phyloP scores from a whole-genome alignment of 495 filamentous ascomycete genomes.

The Halenospora varia region DNA sequence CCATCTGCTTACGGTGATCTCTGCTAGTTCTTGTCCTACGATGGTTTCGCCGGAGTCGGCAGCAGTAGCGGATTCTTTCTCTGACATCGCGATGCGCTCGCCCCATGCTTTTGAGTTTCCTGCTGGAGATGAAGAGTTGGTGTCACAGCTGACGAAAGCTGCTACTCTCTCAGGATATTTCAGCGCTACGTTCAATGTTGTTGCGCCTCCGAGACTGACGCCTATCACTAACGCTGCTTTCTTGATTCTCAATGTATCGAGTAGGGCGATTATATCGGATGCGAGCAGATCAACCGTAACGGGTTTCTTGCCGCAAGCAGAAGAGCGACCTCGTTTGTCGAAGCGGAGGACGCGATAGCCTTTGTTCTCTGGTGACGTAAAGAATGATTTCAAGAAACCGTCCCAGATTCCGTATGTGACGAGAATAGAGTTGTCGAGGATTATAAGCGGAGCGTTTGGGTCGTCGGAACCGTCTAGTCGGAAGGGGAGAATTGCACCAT shows the following conservation, averaged over 20 bases:
- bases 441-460: conserved; percentile 61
- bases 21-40: conserved; percentile 56
- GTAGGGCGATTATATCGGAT: conserved; percentile 55
- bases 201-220: conserved; percentile 75
- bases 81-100: conserved; percentile 66
- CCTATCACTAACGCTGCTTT: conserved; percentile 61
- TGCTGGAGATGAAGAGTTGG: conserved; percentile 60
- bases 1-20: conserved; percentile 68
- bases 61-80: conserved; percentile 45
- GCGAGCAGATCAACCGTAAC: conserved; percentile 63
- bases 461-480: conserved; percentile 68
- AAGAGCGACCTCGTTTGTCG: conserved; percentile 57
- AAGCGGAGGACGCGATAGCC: conserved; percentile 70
- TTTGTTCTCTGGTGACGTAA: conserved; percentile 51
- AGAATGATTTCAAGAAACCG: conserved; percentile 55
- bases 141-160: conserved; percentile 72
- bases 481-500: conserved; percentile 65
- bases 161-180: conserved; percentile 54
- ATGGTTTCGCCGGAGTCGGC: conserved; percentile 44
- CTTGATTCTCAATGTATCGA: conserved; percentile 56
- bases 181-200: conserved; percentile 65
- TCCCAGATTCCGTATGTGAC: conserved; percentile 75
- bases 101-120: conserved; percentile 74
- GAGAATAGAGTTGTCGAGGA: conserved; percentile 73
- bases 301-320: conserved; percentile 38